phyloP scores from a whole-genome alignment of 1,139 yeast genomes.

The Maudiozyma humilis region DNA sequence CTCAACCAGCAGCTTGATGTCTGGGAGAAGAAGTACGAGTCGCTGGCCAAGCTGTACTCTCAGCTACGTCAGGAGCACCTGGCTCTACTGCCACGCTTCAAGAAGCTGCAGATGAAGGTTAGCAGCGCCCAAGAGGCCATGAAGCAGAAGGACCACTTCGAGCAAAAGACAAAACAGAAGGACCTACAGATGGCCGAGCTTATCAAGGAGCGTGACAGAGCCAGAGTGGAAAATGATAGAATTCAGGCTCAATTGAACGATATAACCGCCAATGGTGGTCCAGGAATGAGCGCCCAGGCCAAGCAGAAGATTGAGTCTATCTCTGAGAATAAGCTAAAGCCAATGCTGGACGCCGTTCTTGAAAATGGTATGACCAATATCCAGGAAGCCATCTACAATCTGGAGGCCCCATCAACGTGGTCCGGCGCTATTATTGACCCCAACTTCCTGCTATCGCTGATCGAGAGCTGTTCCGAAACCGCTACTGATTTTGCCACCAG shows the following conservation, averaged over 20 bases:
- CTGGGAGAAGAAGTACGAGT: slow-evolving; percentile 85
- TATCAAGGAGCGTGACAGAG: slow-evolving; percentile 84
- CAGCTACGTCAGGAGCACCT: slow-evolving; percentile 90
- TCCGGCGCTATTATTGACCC: slow-evolving; percentile 77
- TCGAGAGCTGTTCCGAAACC: slow-evolving; percentile 62
- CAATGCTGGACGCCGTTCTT: slow-evolving; percentile 64
- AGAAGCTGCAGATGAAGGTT: slow-evolving; percentile 80
- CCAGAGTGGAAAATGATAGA: slow-evolving; percentile 74
- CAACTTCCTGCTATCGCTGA: slow-evolving; percentile 48
- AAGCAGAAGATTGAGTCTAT: slow-evolving; percentile 3
- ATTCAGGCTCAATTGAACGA: slow-evolving; percentile 1
- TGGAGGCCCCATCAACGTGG: slow-evolving; percentile 74
- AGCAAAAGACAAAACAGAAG: slow-evolving; percentile 76
- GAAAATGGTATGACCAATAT: slow-evolving; percentile 61
- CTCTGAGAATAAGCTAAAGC: slow-evolving; percentile 10
- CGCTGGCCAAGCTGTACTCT: slow-evolving; percentile 81
- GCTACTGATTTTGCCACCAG: slow-evolving; percentile 78
- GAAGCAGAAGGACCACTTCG: slow-evolving; percentile 73
- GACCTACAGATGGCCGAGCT: slow-evolving; percentile 83
- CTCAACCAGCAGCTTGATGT: slow-evolving; percentile 68
- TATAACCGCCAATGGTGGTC: background rate
- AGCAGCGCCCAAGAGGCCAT: slow-evolving; percentile 90
- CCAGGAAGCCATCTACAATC: slow-evolving; percentile 65
- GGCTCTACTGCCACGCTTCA: slow-evolving; percentile 68
- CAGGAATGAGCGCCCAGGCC: background rate